These are phyloP conservation scores for Debaryomyces subglobosus DNA, from an alignment of 1,139 yeast genomes.

Conservation along the genomic window DNA sequence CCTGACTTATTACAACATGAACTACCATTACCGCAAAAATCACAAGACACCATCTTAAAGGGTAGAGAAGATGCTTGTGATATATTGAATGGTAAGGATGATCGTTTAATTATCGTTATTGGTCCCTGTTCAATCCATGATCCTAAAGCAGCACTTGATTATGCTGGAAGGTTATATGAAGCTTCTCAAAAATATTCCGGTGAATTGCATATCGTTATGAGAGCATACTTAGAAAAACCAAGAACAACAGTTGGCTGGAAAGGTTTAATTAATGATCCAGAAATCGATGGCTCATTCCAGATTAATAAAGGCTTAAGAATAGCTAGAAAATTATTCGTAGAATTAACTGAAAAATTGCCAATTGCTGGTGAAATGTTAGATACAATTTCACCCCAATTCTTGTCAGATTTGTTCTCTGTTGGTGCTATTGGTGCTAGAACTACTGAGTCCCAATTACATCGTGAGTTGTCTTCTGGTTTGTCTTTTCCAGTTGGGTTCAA, in stretches of 20 bases:
- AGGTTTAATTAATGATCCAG: slow-evolving; percentile 96
- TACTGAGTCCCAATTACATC: slow-evolving; percentile 94
- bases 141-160: slow-evolving; percentile 88
- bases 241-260: slow-evolving; percentile 99
- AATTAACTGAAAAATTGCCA: slow-evolving; percentile 77
- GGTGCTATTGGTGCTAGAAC: slow-evolving; percentile 99
- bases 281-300: slow-evolving; percentile 89
- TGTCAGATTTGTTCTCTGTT: slow-evolving; percentile 84
- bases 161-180: slow-evolving; percentile 66
- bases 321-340: slow-evolving; percentile 82
- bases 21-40: slow-evolving; percentile 65
- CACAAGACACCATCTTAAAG: slow-evolving; percentile 61
- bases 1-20: slow-evolving; percentile 95
- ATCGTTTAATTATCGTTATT: slow-evolving; percentile 77
- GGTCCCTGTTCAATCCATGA: slow-evolving; percentile 99
- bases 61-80: slow-evolving; percentile 80
- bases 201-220: slow-evolving; percentile 87
- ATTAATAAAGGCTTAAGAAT: slow-evolving; percentile 93
- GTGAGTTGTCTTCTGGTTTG: slow-evolving; percentile 93
- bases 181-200: slow-evolving; percentile 65
- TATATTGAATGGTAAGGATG: slow-evolving; percentile 75
- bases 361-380: slow-evolving; percentile 98
- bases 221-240: slow-evolving; percentile 97
- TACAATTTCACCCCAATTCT: slow-evolving; percentile 93
- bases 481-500: slow-evolving; percentile 98